phyloP scores from a whole-genome alignment of 306 rosid species.

The Malus sylvestris region DNA sequence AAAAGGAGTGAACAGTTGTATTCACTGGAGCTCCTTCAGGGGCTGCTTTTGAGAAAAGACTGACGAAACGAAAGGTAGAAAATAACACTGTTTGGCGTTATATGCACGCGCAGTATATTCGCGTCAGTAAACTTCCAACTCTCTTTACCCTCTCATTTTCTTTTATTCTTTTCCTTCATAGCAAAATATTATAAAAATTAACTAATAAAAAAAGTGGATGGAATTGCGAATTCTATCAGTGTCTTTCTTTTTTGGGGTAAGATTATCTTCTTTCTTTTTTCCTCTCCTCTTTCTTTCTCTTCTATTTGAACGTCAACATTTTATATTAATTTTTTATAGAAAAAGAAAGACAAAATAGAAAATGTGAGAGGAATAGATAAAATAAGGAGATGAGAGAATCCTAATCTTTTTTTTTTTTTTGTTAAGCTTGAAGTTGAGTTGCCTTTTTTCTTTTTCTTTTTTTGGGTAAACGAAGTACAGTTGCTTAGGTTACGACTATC shows the following conservation, averaged over 20 bases:
- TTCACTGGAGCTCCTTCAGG: not conserved
- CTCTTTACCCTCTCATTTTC: not conserved
- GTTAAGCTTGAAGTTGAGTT: no score
- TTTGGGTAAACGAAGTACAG: not conserved
- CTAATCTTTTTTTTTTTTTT: no score
- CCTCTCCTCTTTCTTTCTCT: accelerated
- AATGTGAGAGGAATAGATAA: accelerated
- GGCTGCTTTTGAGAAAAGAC: not conserved
- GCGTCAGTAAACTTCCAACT: not conserved
- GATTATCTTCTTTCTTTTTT: no score
- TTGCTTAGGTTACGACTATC: conserved; percentile 3
- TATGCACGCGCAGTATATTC: conserved; percentile 12
- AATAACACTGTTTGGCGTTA: not conserved
- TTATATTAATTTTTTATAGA: no score
- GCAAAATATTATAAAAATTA: not conserved
- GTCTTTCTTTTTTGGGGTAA: not conserved
- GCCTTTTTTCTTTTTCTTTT: not conserved
- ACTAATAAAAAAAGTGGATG: not conserved
- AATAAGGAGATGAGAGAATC: no score
- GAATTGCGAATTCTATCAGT: not conserved
- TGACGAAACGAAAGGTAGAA: not conserved
- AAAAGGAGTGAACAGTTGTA: conserved; percentile 2
- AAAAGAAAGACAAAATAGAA: no score
- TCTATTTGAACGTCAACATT: no score
- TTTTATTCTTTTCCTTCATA: no score